phyloP scores from a whole-genome alignment of 345 rosid genomes.

The Mercurialis annua region DNA sequence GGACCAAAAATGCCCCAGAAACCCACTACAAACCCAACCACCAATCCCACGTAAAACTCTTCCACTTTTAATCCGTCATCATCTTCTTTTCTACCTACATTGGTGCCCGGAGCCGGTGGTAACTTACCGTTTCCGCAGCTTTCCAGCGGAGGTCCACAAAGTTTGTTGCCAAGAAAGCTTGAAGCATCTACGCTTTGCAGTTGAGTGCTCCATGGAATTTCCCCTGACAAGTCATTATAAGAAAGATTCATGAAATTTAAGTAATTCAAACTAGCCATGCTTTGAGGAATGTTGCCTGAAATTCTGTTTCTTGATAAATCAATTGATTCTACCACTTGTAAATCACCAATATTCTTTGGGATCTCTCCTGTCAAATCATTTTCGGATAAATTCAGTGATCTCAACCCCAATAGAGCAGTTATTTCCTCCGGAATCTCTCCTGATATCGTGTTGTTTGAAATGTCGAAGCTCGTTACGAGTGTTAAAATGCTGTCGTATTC shows the following conservation, averaged over 20 bases:
- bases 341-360: neutral
- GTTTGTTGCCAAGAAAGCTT: neutral
- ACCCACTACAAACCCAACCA: conserved; percentile 14
- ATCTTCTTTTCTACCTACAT: neutral
- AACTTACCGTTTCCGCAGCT: neutral
- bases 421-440: neutral
- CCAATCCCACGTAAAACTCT: conserved; percentile 9
- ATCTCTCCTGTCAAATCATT: conserved; percentile 2
- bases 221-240: conserved; percentile 1
- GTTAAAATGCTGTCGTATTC: conserved; percentile 2
- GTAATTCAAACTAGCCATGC: neutral
- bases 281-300: neutral
- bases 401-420: neutral
- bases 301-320: neutral
- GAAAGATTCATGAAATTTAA: neutral
- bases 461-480: conserved; percentile 3
- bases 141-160: conserved; percentile 6
- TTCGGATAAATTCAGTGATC: neutral
- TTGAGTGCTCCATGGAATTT: conserved; percentile 12
- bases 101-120: too few relatives aligned
- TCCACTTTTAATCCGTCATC: neutral
- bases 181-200: conserved; percentile 8
- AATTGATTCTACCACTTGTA: neutral
- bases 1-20: too few relatives aligned
- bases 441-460: conserved; percentile 4